A percentile compares a stretch with the other conserved stretches of the same genome.
Evolutionary conservation across 768 basidiomycete genomes (phyloP).

Genomic region (Collybia sp.): DNA sequence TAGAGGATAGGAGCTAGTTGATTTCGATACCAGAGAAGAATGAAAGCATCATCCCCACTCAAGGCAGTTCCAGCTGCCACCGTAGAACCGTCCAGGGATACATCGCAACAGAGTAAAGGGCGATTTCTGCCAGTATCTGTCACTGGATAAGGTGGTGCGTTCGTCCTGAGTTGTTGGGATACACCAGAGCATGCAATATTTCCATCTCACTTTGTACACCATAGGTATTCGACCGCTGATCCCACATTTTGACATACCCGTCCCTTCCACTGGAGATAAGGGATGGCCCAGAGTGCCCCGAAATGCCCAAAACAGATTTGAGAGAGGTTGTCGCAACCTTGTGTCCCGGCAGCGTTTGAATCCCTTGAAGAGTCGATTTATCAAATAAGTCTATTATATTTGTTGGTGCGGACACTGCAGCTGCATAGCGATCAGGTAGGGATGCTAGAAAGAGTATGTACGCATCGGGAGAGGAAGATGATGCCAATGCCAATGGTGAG

Average conservation of each 20-base stretch:
- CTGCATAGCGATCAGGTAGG: slow-evolving; percentile 47
- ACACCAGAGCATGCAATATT: slow-evolving; percentile 2
- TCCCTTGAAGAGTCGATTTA: slow-evolving; percentile 42
- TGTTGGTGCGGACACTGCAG: slow-evolving; percentile 57
- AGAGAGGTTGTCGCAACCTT: slow-evolving; percentile 52
- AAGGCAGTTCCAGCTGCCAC: slow-evolving; percentile 84
- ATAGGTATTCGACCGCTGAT: slow-evolving; percentile 50
- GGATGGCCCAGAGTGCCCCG: slow-evolving; percentile 32
- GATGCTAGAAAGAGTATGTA: slow-evolving; percentile 62
- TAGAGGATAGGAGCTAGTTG: not conserved
- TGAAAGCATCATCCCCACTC: slow-evolving; percentile 73
- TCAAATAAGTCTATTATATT: slow-evolving; percentile 68
- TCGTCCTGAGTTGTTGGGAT: slow-evolving; percentile 34
- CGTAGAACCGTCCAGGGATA: slow-evolving; percentile 62
- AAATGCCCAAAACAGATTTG: slow-evolving; percentile 35
- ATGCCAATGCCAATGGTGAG: slow-evolving; percentile 18
- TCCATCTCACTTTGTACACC: slow-evolving; percentile 55
- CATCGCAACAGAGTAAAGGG: slow-evolving; percentile 62
- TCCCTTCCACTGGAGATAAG: slow-evolving; percentile 70
- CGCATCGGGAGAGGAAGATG: slow-evolving; percentile 31
- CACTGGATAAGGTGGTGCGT: slow-evolving; percentile 33
- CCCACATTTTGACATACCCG: slow-evolving; percentile 72
- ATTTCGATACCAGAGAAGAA: slow-evolving; percentile 70
- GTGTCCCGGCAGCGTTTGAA: slow-evolving; percentile 53
- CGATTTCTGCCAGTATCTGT: slow-evolving; percentile 35